These are phyloP conservation scores for Chlorella sorokiniana DNA, from an alignment of 139 green algal species.

Conservation along the genomic window DNA sequence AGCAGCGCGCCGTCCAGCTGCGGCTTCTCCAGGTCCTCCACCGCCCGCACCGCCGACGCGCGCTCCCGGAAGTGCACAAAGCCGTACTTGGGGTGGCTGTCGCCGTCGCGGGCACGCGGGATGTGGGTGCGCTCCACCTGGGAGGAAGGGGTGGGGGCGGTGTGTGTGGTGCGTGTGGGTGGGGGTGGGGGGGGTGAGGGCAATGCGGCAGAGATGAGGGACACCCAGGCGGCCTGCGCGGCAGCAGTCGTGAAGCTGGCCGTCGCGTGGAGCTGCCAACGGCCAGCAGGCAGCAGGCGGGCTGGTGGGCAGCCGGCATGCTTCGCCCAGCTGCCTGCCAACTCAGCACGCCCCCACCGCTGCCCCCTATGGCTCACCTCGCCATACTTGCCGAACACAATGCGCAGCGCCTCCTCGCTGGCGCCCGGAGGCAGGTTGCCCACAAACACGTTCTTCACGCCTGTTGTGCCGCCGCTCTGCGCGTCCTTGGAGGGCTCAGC, in stretches of 20 bases:
- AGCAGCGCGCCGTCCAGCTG: constrained; percentile 59
- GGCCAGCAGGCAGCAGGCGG: no score
- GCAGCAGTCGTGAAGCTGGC: no score
- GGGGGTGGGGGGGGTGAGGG: no score
- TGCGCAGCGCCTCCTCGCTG: constrained; percentile 68
- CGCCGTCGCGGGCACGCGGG: constrained; percentile 51
- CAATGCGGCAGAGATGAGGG: no score
- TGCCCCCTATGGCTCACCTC: constrained; percentile 55
- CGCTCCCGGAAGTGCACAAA: constrained; percentile 89
- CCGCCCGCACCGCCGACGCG: constrained; percentile 58
- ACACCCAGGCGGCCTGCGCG: no score
- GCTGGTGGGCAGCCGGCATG: no score
- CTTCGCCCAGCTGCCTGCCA: background rate
- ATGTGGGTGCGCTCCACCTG: constrained; percentile 39
- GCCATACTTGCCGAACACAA: constrained; percentile 73
- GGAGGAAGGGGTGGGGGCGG: background rate
- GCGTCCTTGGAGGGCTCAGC: constrained; percentile 68
- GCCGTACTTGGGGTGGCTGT: constrained; percentile 71
- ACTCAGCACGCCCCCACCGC: background rate
- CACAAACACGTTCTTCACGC: constrained; percentile 73
- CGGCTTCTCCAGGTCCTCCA: constrained; percentile 54
- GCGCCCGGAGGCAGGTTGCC: constrained; percentile 74
- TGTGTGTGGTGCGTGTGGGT: no score
- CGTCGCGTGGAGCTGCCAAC: no score
- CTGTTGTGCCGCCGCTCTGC: background rate